Evolutionary conservation across 2,329 filamentous ascomycete species (phyloP).

Genomic region (Coniosporium tulheliwenetii): DNA sequence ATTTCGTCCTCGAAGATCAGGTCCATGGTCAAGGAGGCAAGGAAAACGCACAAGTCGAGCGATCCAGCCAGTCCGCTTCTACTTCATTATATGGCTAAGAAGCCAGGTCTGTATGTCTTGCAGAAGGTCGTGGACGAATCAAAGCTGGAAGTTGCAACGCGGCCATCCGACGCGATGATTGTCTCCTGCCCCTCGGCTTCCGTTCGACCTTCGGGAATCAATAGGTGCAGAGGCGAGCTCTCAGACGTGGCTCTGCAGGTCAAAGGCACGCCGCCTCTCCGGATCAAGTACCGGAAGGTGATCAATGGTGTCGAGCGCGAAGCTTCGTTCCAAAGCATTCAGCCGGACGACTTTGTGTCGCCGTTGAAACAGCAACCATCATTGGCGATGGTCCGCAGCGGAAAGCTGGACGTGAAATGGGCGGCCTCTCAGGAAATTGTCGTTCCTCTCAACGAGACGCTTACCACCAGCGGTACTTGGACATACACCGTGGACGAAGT

Average conservation of each 20-base stretch:
- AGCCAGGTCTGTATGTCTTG: slow-evolving; percentile 75
- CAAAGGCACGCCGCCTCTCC: slow-evolving; percentile 75
- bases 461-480: slow-evolving; percentile 67
- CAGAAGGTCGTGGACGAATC: slow-evolving; percentile 81
- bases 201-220: slow-evolving; percentile 47
- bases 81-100: slow-evolving; percentile 63
- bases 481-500: slow-evolving; percentile 85
- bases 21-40: slow-evolving; percentile 54
- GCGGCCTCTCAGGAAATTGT: slow-evolving; percentile 57
- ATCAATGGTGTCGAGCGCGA: slow-evolving; percentile 73
- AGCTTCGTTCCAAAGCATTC: slow-evolving; percentile 83
- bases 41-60: slow-evolving; percentile 37
- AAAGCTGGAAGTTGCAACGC: slow-evolving; percentile 77
- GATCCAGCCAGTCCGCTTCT: slow-evolving; percentile 42
- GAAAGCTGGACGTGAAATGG: slow-evolving; percentile 61
- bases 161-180: slow-evolving; percentile 63
- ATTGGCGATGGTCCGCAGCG: slow-evolving; percentile 40
- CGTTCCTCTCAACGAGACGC: slow-evolving; percentile 80
- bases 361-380: slow-evolving; percentile 51
- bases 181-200: slow-evolving; percentile 70
- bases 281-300: slow-evolving; percentile 79
- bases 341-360: slow-evolving; percentile 72
- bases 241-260: slow-evolving; percentile 76
- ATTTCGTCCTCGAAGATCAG: slow-evolving; percentile 61
- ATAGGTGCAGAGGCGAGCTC: slow-evolving; percentile 74